These are phyloP conservation scores for Phytophthora parvispora DNA, from an alignment of 352 stramenopile genomes.

Conservation along the genomic window DNA sequence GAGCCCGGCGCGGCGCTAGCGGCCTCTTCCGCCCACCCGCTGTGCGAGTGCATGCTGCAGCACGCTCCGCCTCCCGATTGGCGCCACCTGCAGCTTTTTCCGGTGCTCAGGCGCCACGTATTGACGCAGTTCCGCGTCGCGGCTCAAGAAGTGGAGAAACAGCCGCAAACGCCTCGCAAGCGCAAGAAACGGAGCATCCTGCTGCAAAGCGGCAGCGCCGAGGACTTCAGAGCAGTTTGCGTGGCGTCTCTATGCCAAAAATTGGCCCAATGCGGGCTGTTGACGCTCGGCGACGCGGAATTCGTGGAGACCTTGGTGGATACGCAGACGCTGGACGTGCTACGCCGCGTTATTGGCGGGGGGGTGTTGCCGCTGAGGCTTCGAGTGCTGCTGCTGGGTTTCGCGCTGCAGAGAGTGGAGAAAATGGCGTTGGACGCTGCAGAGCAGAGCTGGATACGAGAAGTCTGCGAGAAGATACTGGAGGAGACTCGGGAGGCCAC, in stretches of 20 bases:
- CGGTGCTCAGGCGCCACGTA: conserved; percentile 62
- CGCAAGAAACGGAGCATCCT: conserved; percentile 24
- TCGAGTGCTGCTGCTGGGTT: conserved; percentile 40
- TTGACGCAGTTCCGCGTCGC: conserved; percentile 40
- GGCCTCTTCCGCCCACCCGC: conserved; percentile 22
- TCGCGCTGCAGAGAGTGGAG: conserved; percentile 28
- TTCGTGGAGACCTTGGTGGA: conserved; percentile 21
- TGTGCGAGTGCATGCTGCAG: conserved; percentile 50
- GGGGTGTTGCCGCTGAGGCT: conserved; percentile 37
- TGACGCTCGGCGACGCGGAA: conserved; percentile 30
- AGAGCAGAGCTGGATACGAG: conserved; percentile 39
- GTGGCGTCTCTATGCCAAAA: conserved; percentile 44
- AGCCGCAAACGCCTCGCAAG: conserved; percentile 37
- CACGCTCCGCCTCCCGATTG: conserved; percentile 29
- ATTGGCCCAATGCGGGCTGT: conserved; percentile 51
- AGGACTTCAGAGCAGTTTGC: conserved; percentile 35
- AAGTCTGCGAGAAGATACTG: conserved; percentile 50
- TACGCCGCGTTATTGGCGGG: conserved; percentile 27
- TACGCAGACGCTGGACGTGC: conserved; percentile 23
- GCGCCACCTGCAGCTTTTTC: conserved; percentile 43
- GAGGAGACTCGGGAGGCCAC: conserved; percentile 49
- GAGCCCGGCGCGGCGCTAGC: not conserved
- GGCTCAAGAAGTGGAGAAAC: conserved; percentile 23
- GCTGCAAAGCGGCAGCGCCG: conserved; percentile 8
- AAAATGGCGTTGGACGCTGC: conserved; percentile 6